These are phyloP conservation scores for Actinomortierella wolfii DNA, from an alignment of 371 early-diverging fungal genomes.

Conservation along the genomic window DNA sequence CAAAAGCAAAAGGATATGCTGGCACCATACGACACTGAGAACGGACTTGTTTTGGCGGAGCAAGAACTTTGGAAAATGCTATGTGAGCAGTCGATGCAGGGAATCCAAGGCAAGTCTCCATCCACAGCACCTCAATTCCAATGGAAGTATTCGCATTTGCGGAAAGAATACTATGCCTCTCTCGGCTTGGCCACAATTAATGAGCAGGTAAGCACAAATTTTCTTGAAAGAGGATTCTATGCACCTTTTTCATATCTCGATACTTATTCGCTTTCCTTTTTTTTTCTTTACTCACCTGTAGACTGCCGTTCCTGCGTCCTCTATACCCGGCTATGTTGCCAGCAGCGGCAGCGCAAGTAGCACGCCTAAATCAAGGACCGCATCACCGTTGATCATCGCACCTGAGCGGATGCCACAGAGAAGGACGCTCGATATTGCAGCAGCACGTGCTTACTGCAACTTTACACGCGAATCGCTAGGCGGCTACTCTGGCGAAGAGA, in stretches of 20 bases:
- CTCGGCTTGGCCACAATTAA: conserved; percentile 33
- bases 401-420: conserved; percentile 21
- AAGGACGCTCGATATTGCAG: conserved; percentile 28
- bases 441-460: conserved; percentile 26
- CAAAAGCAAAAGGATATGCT: too few relatives aligned
- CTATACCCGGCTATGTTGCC: conserved; percentile 10
- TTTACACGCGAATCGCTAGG: conserved; percentile 57
- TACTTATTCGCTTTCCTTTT: background rate
- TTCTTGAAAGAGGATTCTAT: background rate
- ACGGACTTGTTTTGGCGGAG: conserved; percentile 13
- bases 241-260: background rate
- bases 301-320: conserved; percentile 5
- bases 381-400: conserved; percentile 31
- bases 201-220: conserved; percentile 21
- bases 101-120: conserved; percentile 9
- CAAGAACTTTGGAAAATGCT: conserved; percentile 35
- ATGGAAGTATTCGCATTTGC: conserved; percentile 46
- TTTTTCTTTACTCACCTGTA: background rate
- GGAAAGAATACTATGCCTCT: conserved; percentile 46
- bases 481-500: conserved; percentile 60
- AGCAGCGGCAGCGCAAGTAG: conserved; percentile 3
- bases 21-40: too few relatives aligned
- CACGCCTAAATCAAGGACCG: conserved; percentile 16
- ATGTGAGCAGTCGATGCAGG: conserved; percentile 35
- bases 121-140: conserved; percentile 42